These are phyloP conservation scores for Aureobasidium sp. DNA, from an alignment of 2,329 filamentous ascomycete species.

Conservation along the genomic window DNA sequence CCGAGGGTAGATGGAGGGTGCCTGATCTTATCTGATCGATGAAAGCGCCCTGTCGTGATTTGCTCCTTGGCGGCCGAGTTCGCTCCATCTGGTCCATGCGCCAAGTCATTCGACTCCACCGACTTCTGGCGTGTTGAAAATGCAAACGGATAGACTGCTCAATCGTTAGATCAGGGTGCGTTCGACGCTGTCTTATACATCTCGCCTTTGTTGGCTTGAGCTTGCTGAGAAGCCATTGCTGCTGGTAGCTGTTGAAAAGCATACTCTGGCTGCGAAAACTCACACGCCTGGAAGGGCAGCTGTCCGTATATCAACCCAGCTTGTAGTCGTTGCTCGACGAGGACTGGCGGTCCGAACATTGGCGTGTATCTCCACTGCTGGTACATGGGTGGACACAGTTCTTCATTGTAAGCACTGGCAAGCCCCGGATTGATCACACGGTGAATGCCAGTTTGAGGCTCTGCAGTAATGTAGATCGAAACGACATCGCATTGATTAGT, in stretches of 20 bases:
- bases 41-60: not conserved
- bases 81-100: not conserved
- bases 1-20: slow-evolving; percentile 4
- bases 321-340: not conserved
- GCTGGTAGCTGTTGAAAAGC: not conserved
- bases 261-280: not conserved
- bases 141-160: not conserved
- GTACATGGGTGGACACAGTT: not conserved
- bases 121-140: not conserved
- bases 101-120: too few species aligned
- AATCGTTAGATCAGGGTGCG: not conserved
- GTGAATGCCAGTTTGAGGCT: not conserved
- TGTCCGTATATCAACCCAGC: not conserved
- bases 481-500: not conserved
- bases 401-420: not conserved
- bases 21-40: slow-evolving; percentile 14
- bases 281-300: not conserved
- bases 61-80: slow-evolving; percentile 5
- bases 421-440: not conserved
- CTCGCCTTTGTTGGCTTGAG: not conserved
- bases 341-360: not conserved
- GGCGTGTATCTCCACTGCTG: not conserved
- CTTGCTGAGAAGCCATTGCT: not conserved
- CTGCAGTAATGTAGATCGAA: not conserved
- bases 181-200: not conserved